Evolutionary conservation across 2,329 filamentous ascomycete species (phyloP).

Genomic region (Clonostachys rosea): DNA sequence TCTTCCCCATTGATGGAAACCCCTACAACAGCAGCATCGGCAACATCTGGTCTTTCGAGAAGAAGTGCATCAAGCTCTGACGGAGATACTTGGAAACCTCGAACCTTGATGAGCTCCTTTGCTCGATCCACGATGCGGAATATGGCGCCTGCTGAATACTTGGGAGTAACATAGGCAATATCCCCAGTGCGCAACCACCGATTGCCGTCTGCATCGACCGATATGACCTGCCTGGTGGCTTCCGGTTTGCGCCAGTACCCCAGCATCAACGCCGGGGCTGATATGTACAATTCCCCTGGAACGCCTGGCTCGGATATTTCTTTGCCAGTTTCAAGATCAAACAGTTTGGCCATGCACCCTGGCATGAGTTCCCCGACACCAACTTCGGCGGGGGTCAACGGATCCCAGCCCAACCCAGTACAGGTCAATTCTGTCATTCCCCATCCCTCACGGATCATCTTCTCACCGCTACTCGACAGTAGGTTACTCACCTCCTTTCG

Average conservation of each 20-base stretch:
- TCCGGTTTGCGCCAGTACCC: conserved; percentile 72
- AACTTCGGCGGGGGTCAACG: conserved; percentile 59
- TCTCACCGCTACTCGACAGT: conserved; percentile 26
- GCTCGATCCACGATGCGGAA: conserved; percentile 68
- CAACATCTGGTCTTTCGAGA: conserved; percentile 36
- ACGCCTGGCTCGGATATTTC: conserved; percentile 30
- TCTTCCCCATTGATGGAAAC: conserved; percentile 51
- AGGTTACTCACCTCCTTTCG: conserved; percentile 41
- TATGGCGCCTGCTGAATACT: conserved; percentile 42
- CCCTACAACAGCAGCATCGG: conserved; percentile 63
- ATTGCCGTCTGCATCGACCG: conserved; percentile 37
- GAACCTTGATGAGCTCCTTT: conserved; percentile 61
- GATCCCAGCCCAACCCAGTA: conserved; percentile 61
- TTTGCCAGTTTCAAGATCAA: conserved; percentile 37
- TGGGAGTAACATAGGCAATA: conserved; percentile 57
- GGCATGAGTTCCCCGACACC: conserved; percentile 4
- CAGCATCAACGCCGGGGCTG: conserved; percentile 67
- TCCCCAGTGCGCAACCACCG: conserved; percentile 75
- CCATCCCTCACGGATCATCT: conserved; percentile 64
- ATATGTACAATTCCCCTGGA: conserved; percentile 69
- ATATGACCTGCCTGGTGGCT: conserved; percentile 57
- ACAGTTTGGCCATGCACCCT: conserved; percentile 1
- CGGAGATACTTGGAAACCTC: conserved; percentile 54
- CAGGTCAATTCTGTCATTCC: conserved; percentile 86
- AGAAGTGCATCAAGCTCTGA: conserved; percentile 39